Base-by-base conservation (phyloP, 805 yeast genomes). In the Priceomyces haplophilus region DNA sequence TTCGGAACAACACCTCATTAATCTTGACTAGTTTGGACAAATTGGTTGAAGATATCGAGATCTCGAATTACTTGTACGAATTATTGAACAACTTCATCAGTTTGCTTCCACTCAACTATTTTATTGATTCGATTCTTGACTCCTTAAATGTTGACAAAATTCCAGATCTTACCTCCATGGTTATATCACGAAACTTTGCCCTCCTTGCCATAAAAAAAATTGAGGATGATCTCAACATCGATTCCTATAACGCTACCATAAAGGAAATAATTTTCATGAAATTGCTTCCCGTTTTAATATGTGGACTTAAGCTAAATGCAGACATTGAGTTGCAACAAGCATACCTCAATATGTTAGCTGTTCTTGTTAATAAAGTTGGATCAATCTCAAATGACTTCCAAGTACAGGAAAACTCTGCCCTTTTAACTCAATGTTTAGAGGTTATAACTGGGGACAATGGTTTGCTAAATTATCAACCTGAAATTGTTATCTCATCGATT, bases 41-140 rank as follows among this genome's bases (percentile, higher is more conserved):
- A 12, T 65, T 60, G 44, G 47, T 64, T 18, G 49, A 54, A 35
- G 46, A 35, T 7, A 46, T 45, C 18, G 60, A 38, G 12, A 29
- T 53, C 10, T 34, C 37, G 15, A 31, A 30, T 12, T 42, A 48
- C 15, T 63, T 83, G 41, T 79, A 80, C 56, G 72, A 69, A 20
- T 62, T 87, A 39, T 69, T 91, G 49, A 78, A 80, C 25, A 78
- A 78, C 50, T 66, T 83, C 48, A 66, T 91, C 45, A 80, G 80
- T 44, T 69, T 88, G 47, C 68, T 91, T 41, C 97, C 98, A 23
- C 76, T 89, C 49, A 75, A 75, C 47, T 76, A 80, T 50, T 90
- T 87, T 59, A 83, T 84, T 21, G 68, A 73, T 13, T 79, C 95
- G 1, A 74, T 85, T 18, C 47, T 64, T 13, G 65, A 64, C 16